These are phyloP conservation scores for Wickerhamiella sergipiensis DNA, from an alignment of 805 yeast species.

Conservation along the genomic window DNA sequence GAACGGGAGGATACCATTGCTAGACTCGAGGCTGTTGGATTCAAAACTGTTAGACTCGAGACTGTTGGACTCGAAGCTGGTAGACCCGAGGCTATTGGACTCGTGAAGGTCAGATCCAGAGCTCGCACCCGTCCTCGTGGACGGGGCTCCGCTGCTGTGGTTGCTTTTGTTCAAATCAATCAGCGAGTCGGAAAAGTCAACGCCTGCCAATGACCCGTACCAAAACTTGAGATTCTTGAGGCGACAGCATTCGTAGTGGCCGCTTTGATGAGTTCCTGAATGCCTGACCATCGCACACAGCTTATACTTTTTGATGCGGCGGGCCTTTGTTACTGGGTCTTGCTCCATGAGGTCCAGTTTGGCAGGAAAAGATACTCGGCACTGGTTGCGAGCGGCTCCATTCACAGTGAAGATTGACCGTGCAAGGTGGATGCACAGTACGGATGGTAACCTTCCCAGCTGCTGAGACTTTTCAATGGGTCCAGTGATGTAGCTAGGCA, in stretches of 20 bases:
- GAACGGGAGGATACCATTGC: background rate
- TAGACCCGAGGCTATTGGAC: no score
- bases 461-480: conserved; percentile 50
- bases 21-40: no score
- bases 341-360: conserved; percentile 27
- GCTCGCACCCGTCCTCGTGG: background rate
- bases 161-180: background rate
- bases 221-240: conserved; percentile 34
- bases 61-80: no score
- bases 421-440: conserved; percentile 71
- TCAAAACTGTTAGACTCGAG: no score
- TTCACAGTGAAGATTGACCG: conserved; percentile 65
- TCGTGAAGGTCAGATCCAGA: background rate
- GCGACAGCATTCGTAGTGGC: conserved; percentile 83
- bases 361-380: conserved; percentile 56
- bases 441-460: conserved; percentile 52
- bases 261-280: conserved; percentile 74
- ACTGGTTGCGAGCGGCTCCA: conserved; percentile 56
- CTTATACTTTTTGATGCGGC: conserved; percentile 32
- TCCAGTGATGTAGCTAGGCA: conserved; percentile 19
- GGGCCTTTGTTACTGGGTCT: conserved; percentile 18
- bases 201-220: conserved; percentile 3
- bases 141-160: background rate
- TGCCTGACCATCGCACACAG: conserved; percentile 70
- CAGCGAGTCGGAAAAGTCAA: background rate